Base-by-base conservation (phyloP, 768 basidiomycete species). In the Termitomyces sp. region DNA sequence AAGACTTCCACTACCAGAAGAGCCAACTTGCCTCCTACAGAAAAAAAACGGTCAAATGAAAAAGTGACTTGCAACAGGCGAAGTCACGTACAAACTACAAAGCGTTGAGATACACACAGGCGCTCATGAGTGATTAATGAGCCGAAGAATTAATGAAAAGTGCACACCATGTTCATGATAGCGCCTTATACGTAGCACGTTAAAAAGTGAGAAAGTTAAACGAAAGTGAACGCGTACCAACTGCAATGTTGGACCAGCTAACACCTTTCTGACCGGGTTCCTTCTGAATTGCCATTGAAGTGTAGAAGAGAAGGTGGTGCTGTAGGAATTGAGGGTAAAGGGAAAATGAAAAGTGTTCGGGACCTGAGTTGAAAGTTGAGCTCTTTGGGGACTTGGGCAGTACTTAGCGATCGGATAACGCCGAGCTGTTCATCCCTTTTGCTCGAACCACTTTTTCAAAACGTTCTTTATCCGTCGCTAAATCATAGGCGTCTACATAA, bases 81-180 rank as follows among this genome's bases (percentile, higher is more conserved):
- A 67, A 68, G 66, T 61, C 55, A 84, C 84, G 65, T 69, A 86
- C 85, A 70, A 86, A 86, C 85, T 83, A 69, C 61, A 28, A 44
- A 33, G 6, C 18, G 18, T 48, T 38, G 22, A 59, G 39, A 20
- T n/a, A 32, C 16, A 28, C 35, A 7, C 7, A 52, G 39, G 32
- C 32, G 3, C 28, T 52, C 40, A 20, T 40, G n/a, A 51, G 39
- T n/a, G 20, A 9, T 51, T 16, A 38, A 22, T 52, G 6, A 20
- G 15, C 28, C 4, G 35, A 18, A 48, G n/a, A 24, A 48, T 46
- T 36, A 35, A 66, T 45, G 54, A 63, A 59, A 55, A 65, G 63
- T 61, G 72, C 68, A 69, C 79, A 96, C 94, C 92, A 99, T 92
- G 83, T 98, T 98, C 96, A 98, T 98, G 71, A 97, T 94, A 63